Conservation (phyloP, 2,329 filamentous ascomycete genomes). For the Fusarium sp. region DNA sequence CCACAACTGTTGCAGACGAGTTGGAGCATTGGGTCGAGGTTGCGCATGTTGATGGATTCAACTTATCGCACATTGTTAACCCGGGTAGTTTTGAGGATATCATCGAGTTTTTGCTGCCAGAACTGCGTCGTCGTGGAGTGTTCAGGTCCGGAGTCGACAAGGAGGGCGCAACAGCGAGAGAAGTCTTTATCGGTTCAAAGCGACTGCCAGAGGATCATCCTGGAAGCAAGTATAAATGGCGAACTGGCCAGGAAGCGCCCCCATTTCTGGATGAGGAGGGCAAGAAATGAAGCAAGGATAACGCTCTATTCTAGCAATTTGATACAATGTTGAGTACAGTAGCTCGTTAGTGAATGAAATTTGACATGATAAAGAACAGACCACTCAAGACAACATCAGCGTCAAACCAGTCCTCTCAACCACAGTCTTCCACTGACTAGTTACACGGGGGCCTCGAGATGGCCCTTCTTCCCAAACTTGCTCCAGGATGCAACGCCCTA, state of each 20-base stretch:
- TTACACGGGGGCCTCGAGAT: not conserved
- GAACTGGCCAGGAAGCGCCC: not conserved
- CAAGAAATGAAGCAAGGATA: not conserved
- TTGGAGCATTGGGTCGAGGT: not conserved
- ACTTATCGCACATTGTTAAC: not conserved
- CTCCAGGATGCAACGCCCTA: not conserved
- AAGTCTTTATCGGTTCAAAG: conserved; percentile 13
- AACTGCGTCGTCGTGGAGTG: not conserved
- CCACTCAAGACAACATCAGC: not conserved
- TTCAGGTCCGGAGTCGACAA: not conserved
- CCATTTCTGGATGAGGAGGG: not conserved
- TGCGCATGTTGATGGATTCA: not conserved
- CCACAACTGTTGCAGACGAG: conserved; percentile 7
- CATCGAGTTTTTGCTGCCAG: not conserved
- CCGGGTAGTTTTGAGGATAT: not conserved
- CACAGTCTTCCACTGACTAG: not conserved
- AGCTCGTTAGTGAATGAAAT: not conserved
- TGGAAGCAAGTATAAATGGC: conserved; percentile 9
- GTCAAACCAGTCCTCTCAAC: not conserved
- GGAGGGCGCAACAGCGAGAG: conserved; percentile 2
- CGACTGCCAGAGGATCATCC: conserved; percentile 6
- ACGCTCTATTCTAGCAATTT: not conserved
- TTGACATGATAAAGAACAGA: not conserved
- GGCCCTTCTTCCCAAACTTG: not conserved
- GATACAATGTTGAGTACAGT: not conserved